Conservation (phyloP, 169 alveolate genomes). For the Plasmodium falciparum region DNA sequence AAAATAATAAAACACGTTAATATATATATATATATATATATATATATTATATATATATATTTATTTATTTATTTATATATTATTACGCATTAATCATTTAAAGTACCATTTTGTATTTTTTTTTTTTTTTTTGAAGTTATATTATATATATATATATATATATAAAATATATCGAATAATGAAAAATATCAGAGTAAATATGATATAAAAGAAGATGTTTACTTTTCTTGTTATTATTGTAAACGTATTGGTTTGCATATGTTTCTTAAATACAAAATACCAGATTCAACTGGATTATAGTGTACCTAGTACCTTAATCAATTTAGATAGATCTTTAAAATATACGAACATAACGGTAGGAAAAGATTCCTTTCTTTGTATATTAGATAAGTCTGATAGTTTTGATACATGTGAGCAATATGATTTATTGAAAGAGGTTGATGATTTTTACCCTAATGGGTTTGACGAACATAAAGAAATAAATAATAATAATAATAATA, state of each 20-base stretch:
- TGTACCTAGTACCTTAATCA: constrained; percentile 51
- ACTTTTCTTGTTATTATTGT: constrained; percentile 24
- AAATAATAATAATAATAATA: constrained; percentile 21
- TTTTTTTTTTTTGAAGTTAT: too few relatives aligned
- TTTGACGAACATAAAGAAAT: constrained; percentile 35
- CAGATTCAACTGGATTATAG: constrained; percentile 64
- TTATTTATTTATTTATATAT: neutral
- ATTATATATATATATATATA: neutral
- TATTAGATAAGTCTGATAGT: constrained; percentile 12
- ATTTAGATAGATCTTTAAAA: constrained; percentile 24
- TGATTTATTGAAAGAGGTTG: constrained; percentile 1
- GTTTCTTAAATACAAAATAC: constrained; percentile 71
- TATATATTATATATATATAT: neutral
- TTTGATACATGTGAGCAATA: neutral
- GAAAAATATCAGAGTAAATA: constrained; percentile 9
- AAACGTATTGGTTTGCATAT: constrained; percentile 44
- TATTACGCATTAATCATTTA: too few relatives aligned
- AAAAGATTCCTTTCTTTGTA: constrained; percentile 61
- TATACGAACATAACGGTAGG: constrained; percentile 72
- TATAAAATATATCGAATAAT: neutral
- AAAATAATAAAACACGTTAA: too few relatives aligned
- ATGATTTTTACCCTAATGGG: constrained; percentile 5
- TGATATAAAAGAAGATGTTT: constrained; percentile 21
- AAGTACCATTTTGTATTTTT: neutral
- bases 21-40: neutral